These are phyloP conservation scores for Salinomyces thailandicus DNA, from an alignment of 2,329 filamentous ascomycete species.

Conservation along the genomic window DNA sequence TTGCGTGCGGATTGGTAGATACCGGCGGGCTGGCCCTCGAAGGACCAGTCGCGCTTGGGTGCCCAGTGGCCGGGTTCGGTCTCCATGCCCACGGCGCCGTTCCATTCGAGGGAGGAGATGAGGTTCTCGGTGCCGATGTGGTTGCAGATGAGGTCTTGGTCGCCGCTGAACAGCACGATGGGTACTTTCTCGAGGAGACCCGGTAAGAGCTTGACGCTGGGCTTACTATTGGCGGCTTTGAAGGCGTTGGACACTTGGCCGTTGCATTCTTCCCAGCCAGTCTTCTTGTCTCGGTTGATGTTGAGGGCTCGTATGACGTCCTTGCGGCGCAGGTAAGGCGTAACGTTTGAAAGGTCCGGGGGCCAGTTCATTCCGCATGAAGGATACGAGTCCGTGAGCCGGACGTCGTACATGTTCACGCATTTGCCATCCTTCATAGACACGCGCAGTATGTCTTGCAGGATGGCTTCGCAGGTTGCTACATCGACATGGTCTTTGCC, in stretches of 20 bases:
- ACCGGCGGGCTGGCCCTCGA: constrained; percentile 77
- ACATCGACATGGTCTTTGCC: constrained; percentile 56
- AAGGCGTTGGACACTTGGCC: constrained; percentile 67
- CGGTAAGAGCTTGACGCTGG: constrained; percentile 65
- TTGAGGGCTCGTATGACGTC: constrained; percentile 75
- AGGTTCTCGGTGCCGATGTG: constrained; percentile 86
- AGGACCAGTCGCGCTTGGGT: constrained; percentile 86
- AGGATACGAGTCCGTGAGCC: constrained; percentile 66
- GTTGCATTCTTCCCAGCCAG: constrained; percentile 86
- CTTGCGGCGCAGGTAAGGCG: constrained; percentile 70
- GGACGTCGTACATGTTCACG: constrained; percentile 94
- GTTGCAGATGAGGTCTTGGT: constrained; percentile 93
- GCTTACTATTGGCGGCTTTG: constrained; percentile 56
- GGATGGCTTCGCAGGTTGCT: constrained; percentile 61
- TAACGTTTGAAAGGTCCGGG: constrained; percentile 66
- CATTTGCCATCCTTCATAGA: constrained; percentile 54
- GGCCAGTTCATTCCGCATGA: constrained; percentile 98
- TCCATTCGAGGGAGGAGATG: constrained; percentile 86
- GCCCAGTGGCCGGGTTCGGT: constrained; percentile 77
- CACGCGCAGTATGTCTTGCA: constrained; percentile 59
- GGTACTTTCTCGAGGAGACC: constrained; percentile 66
- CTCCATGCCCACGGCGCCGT: constrained; percentile 84
- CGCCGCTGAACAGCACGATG: constrained; percentile 81
- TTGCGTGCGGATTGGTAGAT: constrained; percentile 94
- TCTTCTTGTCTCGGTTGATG: constrained; percentile 67